phyloP scores from a whole-genome alignment of 2,329 filamentous ascomycete genomes.

The Rhytidhysteron rufulum region DNA sequence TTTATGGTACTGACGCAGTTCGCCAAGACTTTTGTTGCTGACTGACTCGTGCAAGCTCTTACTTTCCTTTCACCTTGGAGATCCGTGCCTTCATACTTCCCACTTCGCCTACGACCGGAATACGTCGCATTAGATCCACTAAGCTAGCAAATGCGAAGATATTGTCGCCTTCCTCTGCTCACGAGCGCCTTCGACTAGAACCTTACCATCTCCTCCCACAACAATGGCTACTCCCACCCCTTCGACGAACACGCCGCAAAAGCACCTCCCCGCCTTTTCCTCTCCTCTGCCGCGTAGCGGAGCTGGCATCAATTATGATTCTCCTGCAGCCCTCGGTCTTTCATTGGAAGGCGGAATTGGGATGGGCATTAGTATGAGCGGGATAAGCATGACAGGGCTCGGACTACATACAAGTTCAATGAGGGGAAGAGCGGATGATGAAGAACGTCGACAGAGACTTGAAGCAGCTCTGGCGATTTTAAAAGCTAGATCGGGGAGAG shows the following conservation, averaged over 20 bases:
- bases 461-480: conserved; percentile 64
- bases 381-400: conserved; percentile 37
- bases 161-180: background rate
- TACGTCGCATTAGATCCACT: no score
- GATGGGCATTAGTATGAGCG: conserved; percentile 41
- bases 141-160: background rate
- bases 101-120: no score
- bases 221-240: conserved; percentile 36
- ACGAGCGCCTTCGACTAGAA: conserved; percentile 1
- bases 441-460: conserved; percentile 50
- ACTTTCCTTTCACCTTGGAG: no score
- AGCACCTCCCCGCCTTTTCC: conserved; percentile 35
- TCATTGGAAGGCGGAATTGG: conserved; percentile 37
- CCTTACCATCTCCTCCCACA: conserved; percentile 2
- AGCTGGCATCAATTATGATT: conserved; percentile 39
- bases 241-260: conserved; percentile 34
- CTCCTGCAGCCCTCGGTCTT: conserved; percentile 41
- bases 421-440: conserved; percentile 47
- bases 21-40: no score
- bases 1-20: no score
- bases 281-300: conserved; percentile 41
- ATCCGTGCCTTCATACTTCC: no score
- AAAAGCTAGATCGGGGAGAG: conserved; percentile 62
- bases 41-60: no score
- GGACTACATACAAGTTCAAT: conserved; percentile 29